Base-by-base conservation (phyloP, 2,329 filamentous ascomycete genomes). In the Aureobasidium pullulans region DNA sequence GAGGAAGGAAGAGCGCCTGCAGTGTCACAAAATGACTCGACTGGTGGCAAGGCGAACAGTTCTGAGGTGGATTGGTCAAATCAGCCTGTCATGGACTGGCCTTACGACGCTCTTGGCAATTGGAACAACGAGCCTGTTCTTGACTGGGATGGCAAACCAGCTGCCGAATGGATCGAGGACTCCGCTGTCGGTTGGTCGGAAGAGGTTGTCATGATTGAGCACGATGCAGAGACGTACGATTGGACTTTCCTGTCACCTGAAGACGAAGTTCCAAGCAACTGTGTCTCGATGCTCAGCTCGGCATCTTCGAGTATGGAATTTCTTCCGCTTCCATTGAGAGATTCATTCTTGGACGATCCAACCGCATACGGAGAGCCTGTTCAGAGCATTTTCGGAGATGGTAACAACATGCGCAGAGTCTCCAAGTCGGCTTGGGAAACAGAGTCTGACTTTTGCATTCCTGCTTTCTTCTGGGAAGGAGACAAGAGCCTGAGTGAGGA, bases 401-500 rank as follows among this genome's bases (percentile, higher is more conserved):
- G 19, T 16, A 2, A 2, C 3, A 13, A 19, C 23, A 57, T 48
- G 43, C 16, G 19, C 19, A 29, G 36, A 31, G 29, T 57, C 1
- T 39, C 43, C 9, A 57, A 40, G 23, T 47, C 54, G 3, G 42
- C 43, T 15, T 48, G 32, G 54, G 54, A 57, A 8, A 39, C 54
- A 1, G 54, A 57, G 32, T 31, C 43, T 31, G 42, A 57, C 11
- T 57, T 47, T 16, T 48, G 42, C n/a, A 48, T 57, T 34, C 42
- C 54, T 29, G 43, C 40, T 28, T 56, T 56, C 52, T 56, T 44
- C 39, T 56, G 32, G 52, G 52, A 56, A 40, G 40, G 40, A 23
- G 52, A 29, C 5, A 56, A 44, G 40, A 46, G 39, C 9, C 15
- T 46, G 39, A 46, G 52, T 29, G 40, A 56, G 16, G 52, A 56